Percentiles rank a stretch among this genome's conserved stretches.
These are phyloP conservation scores for Lolium multiflorum DNA, from an alignment of 176 grass and related monocot genomes.

Conservation along the genomic window DNA sequence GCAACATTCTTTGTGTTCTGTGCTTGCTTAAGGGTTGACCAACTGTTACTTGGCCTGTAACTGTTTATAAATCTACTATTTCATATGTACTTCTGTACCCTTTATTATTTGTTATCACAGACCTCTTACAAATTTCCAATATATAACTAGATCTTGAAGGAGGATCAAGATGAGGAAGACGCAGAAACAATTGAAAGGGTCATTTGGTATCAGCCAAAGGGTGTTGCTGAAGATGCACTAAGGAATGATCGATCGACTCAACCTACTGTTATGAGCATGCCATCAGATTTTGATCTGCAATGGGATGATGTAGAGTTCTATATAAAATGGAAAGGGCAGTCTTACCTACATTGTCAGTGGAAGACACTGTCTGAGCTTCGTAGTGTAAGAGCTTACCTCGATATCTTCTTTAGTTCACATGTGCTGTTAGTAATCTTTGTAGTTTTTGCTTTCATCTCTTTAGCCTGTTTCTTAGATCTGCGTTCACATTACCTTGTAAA, in stretches of 20 bases:
- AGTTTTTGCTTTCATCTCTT: conserved; percentile 20
- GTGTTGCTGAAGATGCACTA: conserved; percentile 75
- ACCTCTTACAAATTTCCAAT: conserved; percentile 26
- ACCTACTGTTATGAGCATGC: conserved; percentile 71
- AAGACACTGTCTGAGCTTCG: conserved; percentile 83
- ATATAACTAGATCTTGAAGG: conserved; percentile 64
- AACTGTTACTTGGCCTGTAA: neutral
- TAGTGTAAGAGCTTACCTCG: conserved; percentile 56
- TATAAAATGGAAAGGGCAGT: conserved; percentile 98
- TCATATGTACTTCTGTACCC: neutral
- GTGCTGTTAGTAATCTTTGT: conserved; percentile 25
- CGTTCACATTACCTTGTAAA: conserved; percentile 41
- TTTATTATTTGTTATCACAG: neutral
- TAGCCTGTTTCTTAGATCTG: conserved; percentile 23
- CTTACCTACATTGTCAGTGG: conserved; percentile 96
- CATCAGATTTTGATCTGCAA: conserved; percentile 60
- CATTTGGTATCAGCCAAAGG: conserved; percentile 90
- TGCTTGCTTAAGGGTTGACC: neutral
- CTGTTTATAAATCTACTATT: neutral
- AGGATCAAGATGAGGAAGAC: conserved; percentile 85
- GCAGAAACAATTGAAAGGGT: conserved; percentile 93
- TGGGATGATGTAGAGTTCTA: conserved; percentile 98
- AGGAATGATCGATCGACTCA: conserved; percentile 67
- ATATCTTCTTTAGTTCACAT: conserved; percentile 8
- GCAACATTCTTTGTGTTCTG: conserved; percentile 17